phyloP scores from a whole-genome alignment of 495 filamentous ascomycete genomes.

The Lasiosphaeriaceae sp. region DNA sequence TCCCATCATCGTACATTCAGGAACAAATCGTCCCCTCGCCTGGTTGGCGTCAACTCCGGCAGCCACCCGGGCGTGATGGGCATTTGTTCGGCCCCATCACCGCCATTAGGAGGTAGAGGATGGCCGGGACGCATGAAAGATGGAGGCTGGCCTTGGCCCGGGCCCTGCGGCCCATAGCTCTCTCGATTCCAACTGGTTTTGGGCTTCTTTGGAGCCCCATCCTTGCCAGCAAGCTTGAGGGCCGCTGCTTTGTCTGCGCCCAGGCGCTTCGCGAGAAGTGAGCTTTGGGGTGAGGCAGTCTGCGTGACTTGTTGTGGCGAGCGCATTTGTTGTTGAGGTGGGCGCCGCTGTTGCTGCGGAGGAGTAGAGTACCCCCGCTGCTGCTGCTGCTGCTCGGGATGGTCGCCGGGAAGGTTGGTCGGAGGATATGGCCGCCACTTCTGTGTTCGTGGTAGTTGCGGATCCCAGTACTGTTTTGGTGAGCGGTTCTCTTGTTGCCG shows the following conservation, averaged over 20 bases:
- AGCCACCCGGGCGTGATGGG: slow-evolving; percentile 49
- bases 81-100: slow-evolving; percentile 17
- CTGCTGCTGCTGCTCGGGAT: not conserved
- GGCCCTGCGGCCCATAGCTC: slow-evolving; percentile 7
- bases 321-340: slow-evolving; percentile 3
- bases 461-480: not conserved
- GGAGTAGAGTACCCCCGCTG: not conserved
- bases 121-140: not conserved
- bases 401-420: not conserved
- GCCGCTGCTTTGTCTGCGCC: slow-evolving; percentile 44
- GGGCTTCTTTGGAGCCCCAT: slow-evolving; percentile 16
- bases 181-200: slow-evolving; percentile 17
- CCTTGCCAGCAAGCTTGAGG: slow-evolving; percentile 28
- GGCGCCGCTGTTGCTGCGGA: slow-evolving; percentile 5
- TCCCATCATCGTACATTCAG: slow-evolving; percentile 35
- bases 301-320: not conserved
- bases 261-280: slow-evolving; percentile 46
- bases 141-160: not conserved
- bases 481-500: not conserved
- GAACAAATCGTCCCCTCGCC: slow-evolving; percentile 42
- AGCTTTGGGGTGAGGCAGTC: not conserved
- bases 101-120: not conserved
- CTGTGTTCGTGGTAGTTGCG: slow-evolving; percentile 4
- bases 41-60: slow-evolving; percentile 46
- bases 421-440: slow-evolving; percentile 3